Percentiles rank a stretch among this genome's conserved stretches.
These are phyloP conservation scores for Daldinia childiae DNA, from an alignment of 495 filamentous ascomycete genomes.

Conservation along the genomic window DNA sequence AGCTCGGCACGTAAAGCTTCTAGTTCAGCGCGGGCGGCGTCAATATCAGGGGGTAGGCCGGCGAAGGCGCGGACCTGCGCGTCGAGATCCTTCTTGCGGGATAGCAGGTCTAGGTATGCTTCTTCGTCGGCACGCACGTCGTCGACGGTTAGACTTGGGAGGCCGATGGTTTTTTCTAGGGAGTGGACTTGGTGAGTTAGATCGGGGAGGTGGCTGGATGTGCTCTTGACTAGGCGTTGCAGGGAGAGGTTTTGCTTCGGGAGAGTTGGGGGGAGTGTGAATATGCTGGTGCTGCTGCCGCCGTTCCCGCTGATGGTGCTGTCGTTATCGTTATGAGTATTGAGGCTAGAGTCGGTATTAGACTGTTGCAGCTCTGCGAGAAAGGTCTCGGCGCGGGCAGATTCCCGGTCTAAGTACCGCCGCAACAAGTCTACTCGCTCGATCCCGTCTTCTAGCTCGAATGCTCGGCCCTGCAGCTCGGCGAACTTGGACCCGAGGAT, in stretches of 20 bases:
- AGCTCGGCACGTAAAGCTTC: constrained; percentile 71
- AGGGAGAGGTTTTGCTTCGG: constrained; percentile 69
- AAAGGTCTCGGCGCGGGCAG: constrained; percentile 38
- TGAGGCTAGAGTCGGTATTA: constrained; percentile 31
- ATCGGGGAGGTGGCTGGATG: constrained; percentile 65
- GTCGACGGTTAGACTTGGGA: constrained; percentile 50
- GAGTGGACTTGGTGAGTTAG: constrained; percentile 55
- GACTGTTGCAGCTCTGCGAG: constrained; percentile 44
- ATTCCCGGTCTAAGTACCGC: constrained; percentile 52
- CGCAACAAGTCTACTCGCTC: constrained; percentile 54
- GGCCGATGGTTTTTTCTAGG: constrained; percentile 42
- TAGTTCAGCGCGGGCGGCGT: constrained; percentile 71
- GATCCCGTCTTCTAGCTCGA: constrained; percentile 54
- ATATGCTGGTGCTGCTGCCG: not conserved
- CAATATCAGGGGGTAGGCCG: constrained; percentile 73
- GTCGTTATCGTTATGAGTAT: constrained; percentile 55
- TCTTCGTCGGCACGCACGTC: constrained; percentile 63
- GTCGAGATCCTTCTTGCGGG: constrained; percentile 65
- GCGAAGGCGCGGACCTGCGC: constrained; percentile 67
- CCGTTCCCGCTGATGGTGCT: not conserved
- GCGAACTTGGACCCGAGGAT: constrained; percentile 50
- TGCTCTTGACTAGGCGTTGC: constrained; percentile 67
- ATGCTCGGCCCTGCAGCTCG: constrained; percentile 49
- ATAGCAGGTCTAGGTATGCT: constrained; percentile 59
- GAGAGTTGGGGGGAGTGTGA: constrained; percentile 53